phyloP scores from a whole-genome alignment of 2,329 filamentous ascomycete species.

The Pyrenochaeta sp. region DNA sequence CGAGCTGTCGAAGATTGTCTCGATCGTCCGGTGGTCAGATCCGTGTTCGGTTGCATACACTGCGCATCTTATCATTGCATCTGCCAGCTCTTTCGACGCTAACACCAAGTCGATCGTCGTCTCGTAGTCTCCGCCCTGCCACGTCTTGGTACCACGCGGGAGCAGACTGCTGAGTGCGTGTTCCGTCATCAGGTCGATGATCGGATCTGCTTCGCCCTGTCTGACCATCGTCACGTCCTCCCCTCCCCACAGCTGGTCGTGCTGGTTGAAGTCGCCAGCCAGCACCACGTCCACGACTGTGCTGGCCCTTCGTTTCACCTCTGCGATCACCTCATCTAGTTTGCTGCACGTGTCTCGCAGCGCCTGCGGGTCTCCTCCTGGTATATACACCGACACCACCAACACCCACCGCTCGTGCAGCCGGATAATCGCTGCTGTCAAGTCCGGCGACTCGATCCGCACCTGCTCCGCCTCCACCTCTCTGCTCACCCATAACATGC shows the following conservation, averaged over 20 bases:
- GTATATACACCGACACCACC: slow-evolving; percentile 12
- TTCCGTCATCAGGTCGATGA: slow-evolving; percentile 21
- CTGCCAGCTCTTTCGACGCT: slow-evolving; percentile 10
- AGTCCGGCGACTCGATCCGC: slow-evolving; percentile 9
- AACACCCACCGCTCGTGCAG: slow-evolving; percentile 9
- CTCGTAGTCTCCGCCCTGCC: slow-evolving; percentile 3
- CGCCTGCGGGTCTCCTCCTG: slow-evolving; percentile 7
- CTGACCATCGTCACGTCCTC: slow-evolving; percentile 9
- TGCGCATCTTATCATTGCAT: slow-evolving; percentile 10
- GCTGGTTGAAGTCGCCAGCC: slow-evolving; percentile 18
- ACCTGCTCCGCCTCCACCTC: slow-evolving; percentile 9
- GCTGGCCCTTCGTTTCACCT: slow-evolving; percentile 7
- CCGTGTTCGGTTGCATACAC: slow-evolving; percentile 15
- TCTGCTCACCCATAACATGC: slow-evolving; percentile 10
- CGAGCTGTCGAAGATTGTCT: slow-evolving; percentile 14
- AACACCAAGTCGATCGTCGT: slow-evolving; percentile 17
- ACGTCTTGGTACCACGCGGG: slow-evolving; percentile 8
- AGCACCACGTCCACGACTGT: slow-evolving; percentile 17
- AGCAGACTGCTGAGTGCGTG: slow-evolving; percentile 19
- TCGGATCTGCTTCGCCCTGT: slow-evolving; percentile 15
- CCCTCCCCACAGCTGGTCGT: slow-evolving; percentile 19
- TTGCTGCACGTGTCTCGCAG: slow-evolving; percentile 6
- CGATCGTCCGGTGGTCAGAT: slow-evolving; percentile 17
- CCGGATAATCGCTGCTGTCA: slow-evolving; percentile 11
- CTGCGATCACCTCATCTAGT: slow-evolving; percentile 3